A percentile compares a stretch with the other conserved stretches of the same genome.
phyloP scores from a whole-genome alignment of 2,329 filamentous ascomycete genomes.

The Aspergillus quadricinctus region DNA sequence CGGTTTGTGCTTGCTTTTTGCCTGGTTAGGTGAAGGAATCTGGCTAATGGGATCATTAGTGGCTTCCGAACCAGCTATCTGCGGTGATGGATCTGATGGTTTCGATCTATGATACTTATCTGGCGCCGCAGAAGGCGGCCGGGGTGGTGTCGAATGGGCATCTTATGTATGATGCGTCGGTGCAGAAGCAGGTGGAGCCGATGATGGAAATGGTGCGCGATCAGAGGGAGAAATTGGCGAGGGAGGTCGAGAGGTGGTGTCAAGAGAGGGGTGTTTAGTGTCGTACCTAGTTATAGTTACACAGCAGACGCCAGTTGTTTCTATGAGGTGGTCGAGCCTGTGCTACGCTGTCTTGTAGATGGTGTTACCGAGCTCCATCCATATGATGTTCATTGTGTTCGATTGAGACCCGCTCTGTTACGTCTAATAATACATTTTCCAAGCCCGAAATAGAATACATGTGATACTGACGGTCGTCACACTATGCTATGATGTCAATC shows the following conservation, averaged over 20 bases:
- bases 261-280: constrained; percentile 40
- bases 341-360: background rate
- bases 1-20: constrained; percentile 30
- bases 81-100: constrained; percentile 49
- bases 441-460: background rate
- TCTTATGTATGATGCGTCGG: constrained; percentile 18
- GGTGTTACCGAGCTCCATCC: background rate
- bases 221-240: constrained; percentile 30
- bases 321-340: too few relatives aligned
- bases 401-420: background rate
- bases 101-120: constrained; percentile 38
- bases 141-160: constrained; percentile 18
- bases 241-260: constrained; percentile 45
- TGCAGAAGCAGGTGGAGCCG: constrained; percentile 35
- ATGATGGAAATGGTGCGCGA: constrained; percentile 35
- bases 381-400: background rate
- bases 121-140: constrained; percentile 29
- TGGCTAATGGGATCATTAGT: too few relatives aligned
- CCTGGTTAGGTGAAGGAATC: too few relatives aligned
- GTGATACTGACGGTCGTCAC: background rate
- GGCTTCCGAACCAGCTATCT: constrained; percentile 46
- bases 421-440: background rate
- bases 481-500: constrained; percentile 22
- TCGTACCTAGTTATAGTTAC: background rate
- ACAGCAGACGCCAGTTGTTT: background rate